Conservation (phyloP, 148 eudicot genomes). For the Camellia granthamiana region DNA sequence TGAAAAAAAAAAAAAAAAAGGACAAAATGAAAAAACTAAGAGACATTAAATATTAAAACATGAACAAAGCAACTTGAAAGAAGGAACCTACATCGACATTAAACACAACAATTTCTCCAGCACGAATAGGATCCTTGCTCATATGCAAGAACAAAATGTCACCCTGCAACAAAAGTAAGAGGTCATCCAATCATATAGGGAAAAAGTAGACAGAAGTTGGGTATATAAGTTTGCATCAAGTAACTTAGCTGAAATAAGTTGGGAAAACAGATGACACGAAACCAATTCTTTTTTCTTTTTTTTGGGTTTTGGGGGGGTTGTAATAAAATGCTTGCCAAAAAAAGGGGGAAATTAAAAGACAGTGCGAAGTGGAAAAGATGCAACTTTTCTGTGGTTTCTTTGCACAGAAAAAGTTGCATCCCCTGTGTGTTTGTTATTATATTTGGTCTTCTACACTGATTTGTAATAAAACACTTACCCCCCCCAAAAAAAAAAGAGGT, state of each 20-base stretch:
- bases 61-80: not conserved
- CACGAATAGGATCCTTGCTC: constrained; percentile 42
- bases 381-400: too few species aligned
- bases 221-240: not conserved
- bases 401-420: too few species aligned
- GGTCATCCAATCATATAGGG: not conserved
- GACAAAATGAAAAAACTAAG: not conserved
- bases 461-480: too few species aligned
- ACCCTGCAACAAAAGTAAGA: constrained; percentile 41
- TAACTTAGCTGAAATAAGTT: not conserved
- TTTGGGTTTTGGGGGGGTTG: too few species aligned
- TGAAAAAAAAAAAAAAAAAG: not conserved
- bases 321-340: too few species aligned
- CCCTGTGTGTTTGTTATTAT: too few species aligned
- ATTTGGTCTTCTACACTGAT: too few species aligned
- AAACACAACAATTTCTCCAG: constrained; percentile 73
- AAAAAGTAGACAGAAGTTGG: not conserved
- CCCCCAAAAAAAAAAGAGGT: not conserved
- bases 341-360: not conserved
- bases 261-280: not conserved
- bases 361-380: not conserved
- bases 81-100: constrained; percentile 48
- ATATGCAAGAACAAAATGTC: constrained; percentile 36
- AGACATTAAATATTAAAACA: not conserved
- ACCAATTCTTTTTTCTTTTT: not conserved